phyloP scores from a whole-genome alignment of 1,139 yeast genomes.

The Geotrichum macrosporum region DNA sequence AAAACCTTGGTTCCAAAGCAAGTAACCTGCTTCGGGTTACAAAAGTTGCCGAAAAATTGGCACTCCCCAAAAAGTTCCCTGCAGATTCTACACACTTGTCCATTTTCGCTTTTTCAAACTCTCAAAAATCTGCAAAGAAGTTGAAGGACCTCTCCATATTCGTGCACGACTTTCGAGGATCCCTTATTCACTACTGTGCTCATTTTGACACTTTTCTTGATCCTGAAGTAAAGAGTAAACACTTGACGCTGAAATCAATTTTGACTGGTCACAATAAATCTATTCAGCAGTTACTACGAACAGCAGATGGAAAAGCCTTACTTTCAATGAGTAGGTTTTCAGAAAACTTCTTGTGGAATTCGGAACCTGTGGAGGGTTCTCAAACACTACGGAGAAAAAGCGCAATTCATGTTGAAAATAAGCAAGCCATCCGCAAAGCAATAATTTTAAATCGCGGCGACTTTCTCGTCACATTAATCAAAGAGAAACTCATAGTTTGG shows the following conservation, averaged over 20 bases:
- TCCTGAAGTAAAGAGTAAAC: conserved; percentile 24
- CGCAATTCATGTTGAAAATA: conserved; percentile 27
- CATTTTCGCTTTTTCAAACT: conserved; percentile 21
- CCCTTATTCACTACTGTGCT: conserved; percentile 46
- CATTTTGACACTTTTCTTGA: conserved; percentile 39
- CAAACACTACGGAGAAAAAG: conserved; percentile 33
- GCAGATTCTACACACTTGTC: conserved; percentile 21
- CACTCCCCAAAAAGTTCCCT: conserved; percentile 22
- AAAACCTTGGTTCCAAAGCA: conserved; percentile 50
- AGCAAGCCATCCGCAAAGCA: conserved; percentile 45
- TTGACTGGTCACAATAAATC: conserved; percentile 86
- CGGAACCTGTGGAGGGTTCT: conserved; percentile 29
- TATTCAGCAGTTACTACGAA: conserved; percentile 59
- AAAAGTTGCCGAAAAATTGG: conserved; percentile 23
- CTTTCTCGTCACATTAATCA: conserved; percentile 43
- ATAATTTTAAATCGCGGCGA: conserved; percentile 55
- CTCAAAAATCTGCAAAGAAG: conserved; percentile 3
- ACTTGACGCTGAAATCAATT: conserved; percentile 33
- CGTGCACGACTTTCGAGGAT: conserved; percentile 51
- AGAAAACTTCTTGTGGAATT: conserved; percentile 37
- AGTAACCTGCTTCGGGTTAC: conserved; percentile 40
- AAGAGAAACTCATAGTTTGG: conserved; percentile 54
- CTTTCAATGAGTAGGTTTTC: conserved; percentile 42
- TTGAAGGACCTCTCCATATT: conserved; percentile 41
- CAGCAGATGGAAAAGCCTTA: conserved; percentile 56